Base-by-base conservation (phyloP, 2,329 filamentous ascomycete species). In the Fusarium neocosmosporiellum region DNA sequence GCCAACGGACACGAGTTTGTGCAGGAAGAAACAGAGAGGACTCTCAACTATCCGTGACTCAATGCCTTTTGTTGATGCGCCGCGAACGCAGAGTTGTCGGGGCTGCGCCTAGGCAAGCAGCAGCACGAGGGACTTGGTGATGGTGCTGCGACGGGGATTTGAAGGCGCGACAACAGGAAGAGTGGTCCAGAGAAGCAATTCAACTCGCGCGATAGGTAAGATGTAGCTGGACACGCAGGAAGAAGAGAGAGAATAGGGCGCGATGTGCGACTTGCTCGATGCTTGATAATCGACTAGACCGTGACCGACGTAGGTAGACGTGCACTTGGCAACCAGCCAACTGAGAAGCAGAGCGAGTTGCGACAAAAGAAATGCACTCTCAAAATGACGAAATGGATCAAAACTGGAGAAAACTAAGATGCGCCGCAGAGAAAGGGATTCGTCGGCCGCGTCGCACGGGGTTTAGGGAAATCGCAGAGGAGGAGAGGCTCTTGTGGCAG, bases 401-500 rank as follows among this genome's bases (percentile, higher is more conserved):
- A 60, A 41, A 33, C 24, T n/a, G 24, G 16, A 36, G 14, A 16
- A 48, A 54, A 59, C 20, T 37, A 57, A 20, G 31, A 39, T 48
- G 37, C 57, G 39, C 64, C 61, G 48, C 7, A 46, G 29, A 59
- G 14, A 22, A 59, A 16, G 34, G 41, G 46, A 36, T 50, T 67
- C 59, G 58, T 59, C 57, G 37, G 58, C 70, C 37, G 59, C 36
- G 71, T 75, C 58, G 48, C 69, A 65, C 63, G 50, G 63, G 54
- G 46, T 55, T 22, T n/a, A n/a, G n/a, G n/a, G n/a, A n/a, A n/a
- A n/a, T n/a, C 31, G 53, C 55, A 57, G 58, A 70, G 34, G 43
- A 63, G 54, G 63, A 27, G 60, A 27, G 65, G 65, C 64, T 64
- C 65, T 74, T 74, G 71, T 74, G 62, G 65, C 69, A 67, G 72